Evolutionary conservation across 140 eudicot genomes (phyloP), one percentile per base, ranked within the genome.

Genomic region (Stevia rebaudiana): DNA sequence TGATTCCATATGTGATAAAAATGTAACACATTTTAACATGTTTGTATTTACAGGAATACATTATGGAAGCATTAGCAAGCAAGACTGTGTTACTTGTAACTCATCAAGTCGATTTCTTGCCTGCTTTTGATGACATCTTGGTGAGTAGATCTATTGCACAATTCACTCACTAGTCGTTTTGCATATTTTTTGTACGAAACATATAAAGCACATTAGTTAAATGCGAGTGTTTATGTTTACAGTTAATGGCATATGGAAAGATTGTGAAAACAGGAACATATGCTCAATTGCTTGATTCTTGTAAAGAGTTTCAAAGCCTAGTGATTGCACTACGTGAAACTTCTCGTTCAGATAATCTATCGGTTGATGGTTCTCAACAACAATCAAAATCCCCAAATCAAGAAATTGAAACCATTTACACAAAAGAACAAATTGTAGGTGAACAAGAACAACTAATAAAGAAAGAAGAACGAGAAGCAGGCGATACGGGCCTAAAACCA

Each of bases 91-190:
- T 87, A 42, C 92, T 87, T 18, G 95, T 87, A 36, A 87, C 95
- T 15, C 95, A 87, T 52, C 95, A 87, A 76, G 88, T 87, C 4
- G 95, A 87, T 62, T 87, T 87, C 82, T 79, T 87, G 40, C 95
- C 91, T 31, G 78, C 79, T 49, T 79, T 84, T 59, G 80, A 84
- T 33, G 8, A 57, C 47, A 69, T 87, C 68, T 65, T 84, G 76
- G 95, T 87, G 2, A 74, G 41, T 8, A 36, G 41, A 36, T 81
- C 54, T 31, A 17, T 15, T 36, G 5, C 50, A 13, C 23, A 0
- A 8, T 50, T 4, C 5, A 23, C 3, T 50, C 28, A 73, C 62
- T 43, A 24, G 18, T 57, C 43, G 8, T 16, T 57, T 47, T 47
- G 0, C 36, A 5, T n/a, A 11, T 60, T 4, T 11, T 15, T 8